A percentile compares a stretch with the other conserved stretches of the same genome.
These are phyloP conservation scores for Metroxylon sagu DNA, from an alignment of 176 grass and related monocot species.

Conservation along the genomic window DNA sequence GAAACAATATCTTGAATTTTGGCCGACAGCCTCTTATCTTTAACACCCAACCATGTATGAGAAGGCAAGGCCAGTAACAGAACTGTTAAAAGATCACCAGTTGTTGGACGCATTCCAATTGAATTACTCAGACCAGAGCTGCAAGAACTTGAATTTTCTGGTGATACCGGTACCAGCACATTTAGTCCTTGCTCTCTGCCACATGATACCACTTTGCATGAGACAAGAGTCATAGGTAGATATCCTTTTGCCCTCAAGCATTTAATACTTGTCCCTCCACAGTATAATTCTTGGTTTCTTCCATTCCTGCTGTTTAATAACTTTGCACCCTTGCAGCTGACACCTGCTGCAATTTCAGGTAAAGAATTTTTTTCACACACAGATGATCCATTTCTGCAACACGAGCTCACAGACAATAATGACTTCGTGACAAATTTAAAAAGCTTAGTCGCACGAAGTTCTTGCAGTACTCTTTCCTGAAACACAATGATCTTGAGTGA, in stretches of 20 bases:
- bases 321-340: conserved; percentile 58
- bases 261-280: conserved; percentile 47
- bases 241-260: conserved; percentile 34
- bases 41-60: conserved; percentile 24
- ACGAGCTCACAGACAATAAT: conserved; percentile 24
- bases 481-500: neutral
- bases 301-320: conserved; percentile 35
- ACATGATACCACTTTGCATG: conserved; percentile 8
- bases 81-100: conserved; percentile 49
- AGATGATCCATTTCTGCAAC: conserved; percentile 12
- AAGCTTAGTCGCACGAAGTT: conserved; percentile 53
- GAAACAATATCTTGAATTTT: conserved; percentile 65
- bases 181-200: conserved; percentile 23
- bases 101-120: conserved; percentile 40
- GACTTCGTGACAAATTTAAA: conserved; percentile 39
- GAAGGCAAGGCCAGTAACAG: conserved; percentile 63
- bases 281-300: conserved; percentile 45
- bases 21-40: conserved; percentile 11
- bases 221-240: conserved; percentile 26
- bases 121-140: conserved; percentile 19
- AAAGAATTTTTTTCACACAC: conserved; percentile 26
- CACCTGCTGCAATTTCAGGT: conserved; percentile 29
- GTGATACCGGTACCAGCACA: conserved; percentile 46
- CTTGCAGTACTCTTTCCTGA: conserved; percentile 59
- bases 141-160: conserved; percentile 5